Evolutionary conservation across 2,329 filamentous ascomycete genomes (phyloP).

Genomic region (Sarocladiaceae sp.): DNA sequence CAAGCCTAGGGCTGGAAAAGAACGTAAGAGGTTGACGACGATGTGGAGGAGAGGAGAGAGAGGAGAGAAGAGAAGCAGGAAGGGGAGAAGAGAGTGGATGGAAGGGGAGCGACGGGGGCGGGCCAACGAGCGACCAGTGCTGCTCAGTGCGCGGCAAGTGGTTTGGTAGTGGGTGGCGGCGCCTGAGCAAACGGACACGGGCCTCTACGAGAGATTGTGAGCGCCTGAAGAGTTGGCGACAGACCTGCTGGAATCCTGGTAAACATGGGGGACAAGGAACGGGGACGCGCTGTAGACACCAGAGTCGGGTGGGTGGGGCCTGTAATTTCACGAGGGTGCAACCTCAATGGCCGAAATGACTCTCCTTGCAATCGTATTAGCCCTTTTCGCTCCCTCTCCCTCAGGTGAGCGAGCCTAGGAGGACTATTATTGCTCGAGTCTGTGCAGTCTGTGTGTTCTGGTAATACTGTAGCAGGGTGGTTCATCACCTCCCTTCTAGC

Average conservation of each 20-base stretch:
- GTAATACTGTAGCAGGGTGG: too few species aligned
- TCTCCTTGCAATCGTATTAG: too few species aligned
- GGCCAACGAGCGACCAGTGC: constrained; percentile 1
- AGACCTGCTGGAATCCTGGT: neutral
- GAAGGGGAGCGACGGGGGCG: neutral
- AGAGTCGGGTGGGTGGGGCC: constrained; percentile 3
- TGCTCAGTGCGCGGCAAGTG: too few species aligned
- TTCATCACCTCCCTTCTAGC: too few species aligned
- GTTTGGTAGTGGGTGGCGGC: too few species aligned
- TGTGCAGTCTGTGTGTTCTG: too few species aligned
- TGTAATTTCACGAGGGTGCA: constrained; percentile 3
- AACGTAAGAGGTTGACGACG: constrained; percentile 10
- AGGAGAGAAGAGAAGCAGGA: constrained; percentile 17
- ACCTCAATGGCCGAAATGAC: too few species aligned
- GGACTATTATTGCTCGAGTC: too few species aligned
- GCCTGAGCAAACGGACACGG: neutral
- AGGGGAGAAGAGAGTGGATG: constrained; percentile 1
- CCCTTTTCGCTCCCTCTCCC: too few species aligned
- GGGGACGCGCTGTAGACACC: too few species aligned
- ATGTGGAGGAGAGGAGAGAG: neutral
- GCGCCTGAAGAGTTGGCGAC: neutral
- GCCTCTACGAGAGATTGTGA: neutral
- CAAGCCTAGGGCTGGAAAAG: constrained; percentile 13
- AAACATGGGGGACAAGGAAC: neutral
- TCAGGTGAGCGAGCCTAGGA: too few species aligned